Percentiles rank a stretch among this genome's conserved stretches.
phyloP scores from a whole-genome alignment of 306 rosid species.

The Pterocarpus santalinus region DNA sequence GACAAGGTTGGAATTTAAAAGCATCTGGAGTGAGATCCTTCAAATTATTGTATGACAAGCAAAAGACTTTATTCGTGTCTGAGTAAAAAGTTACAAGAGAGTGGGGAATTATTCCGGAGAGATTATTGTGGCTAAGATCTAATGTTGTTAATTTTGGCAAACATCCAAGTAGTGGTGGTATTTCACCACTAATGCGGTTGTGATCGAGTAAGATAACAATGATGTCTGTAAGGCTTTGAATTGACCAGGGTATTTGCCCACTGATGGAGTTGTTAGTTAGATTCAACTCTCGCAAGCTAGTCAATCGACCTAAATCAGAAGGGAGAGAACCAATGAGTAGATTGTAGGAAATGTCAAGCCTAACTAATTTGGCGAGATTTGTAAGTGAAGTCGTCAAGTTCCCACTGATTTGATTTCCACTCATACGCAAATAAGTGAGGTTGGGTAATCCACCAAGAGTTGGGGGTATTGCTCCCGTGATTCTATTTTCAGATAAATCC shows the following conservation, averaged over 20 bases:
- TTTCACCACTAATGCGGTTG: constrained; percentile 1
- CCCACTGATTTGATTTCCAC: neutral
- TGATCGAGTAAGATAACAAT: neutral
- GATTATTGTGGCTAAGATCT: constrained; percentile 1
- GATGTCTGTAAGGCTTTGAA: neutral
- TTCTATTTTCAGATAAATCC: neutral
- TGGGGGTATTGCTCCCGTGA: too few species aligned
- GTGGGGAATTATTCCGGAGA: neutral
- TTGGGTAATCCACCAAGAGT: too few species aligned
- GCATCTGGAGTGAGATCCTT: neutral
- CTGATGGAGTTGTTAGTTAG: neutral
- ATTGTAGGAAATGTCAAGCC: too few species aligned
- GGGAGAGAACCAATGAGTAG: too few species aligned
- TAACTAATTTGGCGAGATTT: too few species aligned
- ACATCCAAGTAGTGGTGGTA: neutral
- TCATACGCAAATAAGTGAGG: too few species aligned
- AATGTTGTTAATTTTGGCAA: neutral
- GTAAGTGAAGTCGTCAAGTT: too few species aligned
- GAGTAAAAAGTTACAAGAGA: neutral
- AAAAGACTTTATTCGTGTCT: neutral
- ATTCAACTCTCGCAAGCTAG: too few species aligned
- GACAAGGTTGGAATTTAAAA: neutral
- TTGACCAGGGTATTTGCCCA: neutral
- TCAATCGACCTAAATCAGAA: too few species aligned
- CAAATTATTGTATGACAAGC: neutral